Evolutionary conservation across 768 basidiomycete species (phyloP), one percentile per base, ranked within the genome.

Genomic region (Serendipita indica): DNA sequence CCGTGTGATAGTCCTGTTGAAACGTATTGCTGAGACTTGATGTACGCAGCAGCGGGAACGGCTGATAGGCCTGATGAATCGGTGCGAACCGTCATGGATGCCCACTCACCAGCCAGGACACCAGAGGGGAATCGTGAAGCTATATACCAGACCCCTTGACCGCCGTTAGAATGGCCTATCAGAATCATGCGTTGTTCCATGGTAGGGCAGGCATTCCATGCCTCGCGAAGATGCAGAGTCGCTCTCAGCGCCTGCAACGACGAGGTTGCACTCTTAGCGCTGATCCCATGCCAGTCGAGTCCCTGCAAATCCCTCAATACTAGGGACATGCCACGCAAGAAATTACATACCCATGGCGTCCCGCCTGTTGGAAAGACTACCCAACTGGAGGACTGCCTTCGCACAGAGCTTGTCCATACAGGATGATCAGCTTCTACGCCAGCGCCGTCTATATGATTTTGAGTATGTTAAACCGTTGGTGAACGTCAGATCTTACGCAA

Each of bases 81-180:
- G 37, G 30, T 46, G 33, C 57, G 25, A 35, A 33, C 6, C 30
- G 10, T 4, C 12, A 28, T n/a, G 6, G 39, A 12, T 39, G 39
- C 28, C 46, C 6, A 39, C 70, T 54, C 61, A 83, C 83, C 79
- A 57, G 77, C 83, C 6, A 82, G 63, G 10, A 86, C 79, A 58
- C 77, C 75, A 67, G 93, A 89, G 0, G 92, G 90, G 68, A 79
- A 86, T 62, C 85, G 74, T 27, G 82, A 77, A 13, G 85, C 81
- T 16, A 86, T 65, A 67, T 89, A 83, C 86, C 89, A 91, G 1
- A 83, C 75, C 0, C 91, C 91, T 69, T 93, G 92, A 12, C 90
- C 91, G 28, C 91, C 91, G 67, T 96, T 96, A 2, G 90, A 93
- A 67, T 96, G 91, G 0, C 92, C 91, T 33, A 91, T 72, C n/a